These are phyloP conservation scores for Saccharum hybrid DNA, from an alignment of 202 grass and related monocot species.

Conservation along the genomic window DNA sequence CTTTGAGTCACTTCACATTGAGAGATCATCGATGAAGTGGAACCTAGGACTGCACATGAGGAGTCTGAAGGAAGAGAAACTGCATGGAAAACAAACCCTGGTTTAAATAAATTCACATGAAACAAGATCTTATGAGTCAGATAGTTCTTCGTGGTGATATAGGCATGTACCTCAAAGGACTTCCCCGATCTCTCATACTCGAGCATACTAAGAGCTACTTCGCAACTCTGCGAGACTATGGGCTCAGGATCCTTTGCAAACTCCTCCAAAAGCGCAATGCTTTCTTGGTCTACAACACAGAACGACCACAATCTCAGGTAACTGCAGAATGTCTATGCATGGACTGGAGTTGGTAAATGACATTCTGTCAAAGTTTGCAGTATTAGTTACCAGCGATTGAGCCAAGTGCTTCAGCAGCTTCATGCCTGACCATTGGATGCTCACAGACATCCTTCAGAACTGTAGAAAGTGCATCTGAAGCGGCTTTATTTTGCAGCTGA, in stretches of 20 bases:
- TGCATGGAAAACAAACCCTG: constrained; percentile 36
- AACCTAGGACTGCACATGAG: constrained; percentile 40
- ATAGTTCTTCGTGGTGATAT: neutral
- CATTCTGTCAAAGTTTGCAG: neutral
- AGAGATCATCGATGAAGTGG: neutral
- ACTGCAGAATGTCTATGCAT: neutral
- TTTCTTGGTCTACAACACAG: constrained; percentile 67
- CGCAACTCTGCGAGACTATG: constrained; percentile 87
- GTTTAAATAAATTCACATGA: constrained; percentile 17
- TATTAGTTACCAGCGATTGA: constrained; percentile 76
- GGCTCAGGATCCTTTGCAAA: constrained; percentile 77
- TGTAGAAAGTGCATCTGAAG: constrained; percentile 75
- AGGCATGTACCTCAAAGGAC: constrained; percentile 75
- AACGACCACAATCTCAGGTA: neutral
- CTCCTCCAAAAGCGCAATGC: constrained; percentile 68
- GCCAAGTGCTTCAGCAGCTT: constrained; percentile 95
- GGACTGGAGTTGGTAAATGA: constrained; percentile 1
- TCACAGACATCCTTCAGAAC: constrained; percentile 74
- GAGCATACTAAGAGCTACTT: constrained; percentile 92
- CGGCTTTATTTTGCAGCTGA: constrained; percentile 86
- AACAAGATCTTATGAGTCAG: neutral
- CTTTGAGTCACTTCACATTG: neutral
- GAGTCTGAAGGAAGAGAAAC: constrained; percentile 79
- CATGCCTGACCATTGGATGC: constrained; percentile 96
- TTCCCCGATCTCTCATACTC: constrained; percentile 83